phyloP scores from a whole-genome alignment of 2,329 filamentous ascomycete genomes.

The Zymoseptoria pseudotritici region DNA sequence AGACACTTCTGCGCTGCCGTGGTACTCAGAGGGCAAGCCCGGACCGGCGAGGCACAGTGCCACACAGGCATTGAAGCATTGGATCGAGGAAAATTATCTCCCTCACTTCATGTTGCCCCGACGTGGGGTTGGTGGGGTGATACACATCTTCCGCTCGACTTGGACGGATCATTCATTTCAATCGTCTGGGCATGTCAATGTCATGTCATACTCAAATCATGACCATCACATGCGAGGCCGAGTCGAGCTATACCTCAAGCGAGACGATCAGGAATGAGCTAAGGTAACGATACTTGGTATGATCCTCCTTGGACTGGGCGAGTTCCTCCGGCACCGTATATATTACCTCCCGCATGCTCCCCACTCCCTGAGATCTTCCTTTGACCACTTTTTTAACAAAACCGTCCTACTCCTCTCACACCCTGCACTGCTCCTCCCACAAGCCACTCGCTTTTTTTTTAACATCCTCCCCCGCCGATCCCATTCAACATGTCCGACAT shows the following conservation, averaged over 20 bases:
- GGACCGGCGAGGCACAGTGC: too few species aligned
- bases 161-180: too few species aligned
- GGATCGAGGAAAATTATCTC: too few species aligned
- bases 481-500: constrained; percentile 57
- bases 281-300: neutral
- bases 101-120: too few species aligned
- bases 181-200: too few species aligned
- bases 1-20: too few species aligned
- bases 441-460: neutral
- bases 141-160: too few species aligned
- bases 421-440: neutral
- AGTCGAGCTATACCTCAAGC: neutral
- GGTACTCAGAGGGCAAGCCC: too few species aligned
- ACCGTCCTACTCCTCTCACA: neutral
- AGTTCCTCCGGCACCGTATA: neutral
- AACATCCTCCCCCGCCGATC: neutral
- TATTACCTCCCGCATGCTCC: neutral
- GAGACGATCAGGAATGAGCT: neutral
- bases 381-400: neutral
- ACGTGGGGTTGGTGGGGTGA: too few species aligned
- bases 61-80: too few species aligned
- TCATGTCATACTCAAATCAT: neutral
- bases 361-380: neutral
- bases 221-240: neutral
- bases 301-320: neutral